Conservation (phyloP, 306 rosid species). For the Trichosanthes cucumerina region DNA sequence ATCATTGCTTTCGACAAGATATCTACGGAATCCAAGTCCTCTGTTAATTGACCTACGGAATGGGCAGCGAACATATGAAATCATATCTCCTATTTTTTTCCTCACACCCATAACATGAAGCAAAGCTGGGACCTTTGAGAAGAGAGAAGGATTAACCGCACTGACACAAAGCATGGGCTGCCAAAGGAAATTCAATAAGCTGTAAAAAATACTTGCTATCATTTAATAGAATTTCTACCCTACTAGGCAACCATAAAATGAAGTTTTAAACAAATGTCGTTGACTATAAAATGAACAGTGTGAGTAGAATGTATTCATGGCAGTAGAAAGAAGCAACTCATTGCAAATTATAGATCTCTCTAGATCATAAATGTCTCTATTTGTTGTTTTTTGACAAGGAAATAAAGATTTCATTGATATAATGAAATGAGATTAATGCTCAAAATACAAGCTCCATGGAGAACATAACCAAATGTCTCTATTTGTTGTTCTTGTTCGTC, state of each 20-base stretch:
- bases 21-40: slow-evolving; percentile 80
- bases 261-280: background rate
- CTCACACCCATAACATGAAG: slow-evolving; percentile 72
- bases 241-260: background rate
- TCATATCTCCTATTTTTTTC: slow-evolving; percentile 67
- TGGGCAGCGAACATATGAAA: slow-evolving; percentile 84
- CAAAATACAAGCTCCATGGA: no score
- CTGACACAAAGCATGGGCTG: slow-evolving; percentile 99
- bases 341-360: background rate
- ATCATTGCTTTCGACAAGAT: slow-evolving; percentile 89
- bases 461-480: no score
- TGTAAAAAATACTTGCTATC: background rate
- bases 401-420: no score
- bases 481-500: background rate
- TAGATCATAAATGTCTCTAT: background rate
- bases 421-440: no score
- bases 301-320: background rate
- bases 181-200: slow-evolving; percentile 14
- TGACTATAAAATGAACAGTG: background rate
- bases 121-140: slow-evolving; percentile 89
- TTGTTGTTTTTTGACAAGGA: background rate
- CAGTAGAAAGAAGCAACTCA: background rate
- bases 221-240: background rate
- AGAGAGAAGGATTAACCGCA: slow-evolving; percentile 94
- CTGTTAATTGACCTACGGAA: slow-evolving; percentile 66